Evolutionary conservation across 148 eudicot genomes (phyloP).

Genomic region (Tetragonia tetragonoides): DNA sequence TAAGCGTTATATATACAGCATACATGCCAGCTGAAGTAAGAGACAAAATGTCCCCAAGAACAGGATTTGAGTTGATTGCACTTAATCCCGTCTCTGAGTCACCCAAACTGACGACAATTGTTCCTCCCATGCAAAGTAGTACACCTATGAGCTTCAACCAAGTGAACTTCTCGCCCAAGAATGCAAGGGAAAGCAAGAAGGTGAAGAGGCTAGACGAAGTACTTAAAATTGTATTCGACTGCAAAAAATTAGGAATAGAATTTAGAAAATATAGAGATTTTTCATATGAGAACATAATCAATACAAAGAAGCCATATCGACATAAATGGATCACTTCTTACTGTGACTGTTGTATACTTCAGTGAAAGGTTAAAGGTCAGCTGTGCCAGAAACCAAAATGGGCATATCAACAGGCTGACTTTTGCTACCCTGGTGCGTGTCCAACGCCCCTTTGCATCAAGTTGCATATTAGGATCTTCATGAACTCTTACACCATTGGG

Average conservation of each 20-base stretch:
- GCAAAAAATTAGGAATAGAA: constrained; percentile 28
- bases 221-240: constrained; percentile 97
- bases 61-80: constrained; percentile 62
- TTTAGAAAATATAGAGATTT: not conserved
- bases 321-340: constrained; percentile 34
- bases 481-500: constrained; percentile 1
- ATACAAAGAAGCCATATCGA: not conserved
- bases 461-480: constrained; percentile 29
- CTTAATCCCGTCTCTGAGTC: constrained; percentile 54
- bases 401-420: constrained; percentile 85
- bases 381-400: constrained; percentile 96
- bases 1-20: constrained; percentile 84
- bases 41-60: constrained; percentile 73
- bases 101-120: constrained; percentile 86
- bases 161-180: constrained; percentile 87
- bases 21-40: constrained; percentile 75
- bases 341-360: constrained; percentile 93
- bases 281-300: not conserved
- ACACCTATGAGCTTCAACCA: constrained; percentile 89
- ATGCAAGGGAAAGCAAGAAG: constrained; percentile 75
- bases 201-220: constrained; percentile 94
- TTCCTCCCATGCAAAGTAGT: constrained; percentile 98
- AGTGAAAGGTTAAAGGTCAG: constrained; percentile 85
- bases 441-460: constrained; percentile 93
- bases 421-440: constrained; percentile 81